Percentiles rank a stretch among this genome's conserved stretches.
Conservation (phyloP, 1,284 basidiomycete genomes). For the Fistulinella cinereoalba region DNA sequence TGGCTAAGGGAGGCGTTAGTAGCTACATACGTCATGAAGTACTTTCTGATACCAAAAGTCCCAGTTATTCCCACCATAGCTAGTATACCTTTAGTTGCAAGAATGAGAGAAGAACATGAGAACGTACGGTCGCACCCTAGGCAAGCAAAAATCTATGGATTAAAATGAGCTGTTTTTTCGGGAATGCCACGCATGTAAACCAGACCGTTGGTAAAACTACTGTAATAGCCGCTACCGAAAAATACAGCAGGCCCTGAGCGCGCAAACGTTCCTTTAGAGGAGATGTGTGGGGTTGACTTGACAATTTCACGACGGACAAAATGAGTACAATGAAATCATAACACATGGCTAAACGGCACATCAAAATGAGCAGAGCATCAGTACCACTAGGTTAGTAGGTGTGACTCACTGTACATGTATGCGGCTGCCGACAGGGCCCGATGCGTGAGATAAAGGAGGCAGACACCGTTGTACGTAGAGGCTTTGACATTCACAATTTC, state of each 20-base stretch:
- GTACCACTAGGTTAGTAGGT: too few species aligned
- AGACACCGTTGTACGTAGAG: slow-evolving; percentile 1
- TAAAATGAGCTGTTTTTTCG: not conserved
- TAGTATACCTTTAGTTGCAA: not conserved
- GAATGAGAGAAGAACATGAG: not conserved
- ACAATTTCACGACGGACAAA: slow-evolving; percentile 16
- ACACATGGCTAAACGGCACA: slow-evolving; percentile 14
- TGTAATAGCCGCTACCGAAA: slow-evolving; percentile 11
- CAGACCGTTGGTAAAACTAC: slow-evolving; percentile 17
- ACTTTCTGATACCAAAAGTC: slow-evolving; percentile 7
- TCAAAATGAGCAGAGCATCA: too few species aligned
- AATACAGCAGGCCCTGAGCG: slow-evolving; percentile 22
- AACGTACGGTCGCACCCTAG: slow-evolving; percentile 4
- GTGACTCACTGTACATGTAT: slow-evolving; percentile 16
- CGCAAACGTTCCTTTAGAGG: slow-evolving; percentile 12
- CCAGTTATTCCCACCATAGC: slow-evolving; percentile 12
- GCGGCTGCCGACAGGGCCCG: not conserved
- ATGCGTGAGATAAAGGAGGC: not conserved
- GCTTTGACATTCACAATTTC: slow-evolving; percentile 4
- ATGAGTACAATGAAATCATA: slow-evolving; percentile 22
- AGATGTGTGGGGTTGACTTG: slow-evolving; percentile 10
- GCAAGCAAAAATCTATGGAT: slow-evolving; percentile 10
- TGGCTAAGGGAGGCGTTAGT: slow-evolving; percentile 11
- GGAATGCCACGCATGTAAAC: rapidly evolving
- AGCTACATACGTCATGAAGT: too few species aligned